Evolutionary conservation across 129 eudicot species (phyloP).

Genomic region (Flaveria brownii): DNA sequence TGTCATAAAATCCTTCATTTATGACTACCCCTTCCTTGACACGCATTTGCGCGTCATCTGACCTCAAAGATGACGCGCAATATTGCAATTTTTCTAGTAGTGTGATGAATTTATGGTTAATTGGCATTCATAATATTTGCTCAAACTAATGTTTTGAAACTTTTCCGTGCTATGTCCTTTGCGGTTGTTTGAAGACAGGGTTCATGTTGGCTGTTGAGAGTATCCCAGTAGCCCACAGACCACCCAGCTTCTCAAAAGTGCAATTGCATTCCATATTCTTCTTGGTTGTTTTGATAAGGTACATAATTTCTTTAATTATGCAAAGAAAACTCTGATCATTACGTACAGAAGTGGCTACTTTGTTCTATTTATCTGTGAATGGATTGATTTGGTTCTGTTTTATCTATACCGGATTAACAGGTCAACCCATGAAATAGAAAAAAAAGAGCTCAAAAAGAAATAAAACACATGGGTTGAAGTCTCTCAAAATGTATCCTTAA

Average conservation of each 20-base stretch:
- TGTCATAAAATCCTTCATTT: too few relatives aligned
- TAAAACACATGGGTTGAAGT: not conserved
- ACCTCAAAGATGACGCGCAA: too few relatives aligned
- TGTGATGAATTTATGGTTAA: not conserved
- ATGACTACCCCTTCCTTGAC: too few relatives aligned
- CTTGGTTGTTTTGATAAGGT: conserved; percentile 61
- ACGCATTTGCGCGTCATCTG: too few relatives aligned
- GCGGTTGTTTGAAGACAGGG: conserved; percentile 43
- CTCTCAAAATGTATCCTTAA: not conserved
- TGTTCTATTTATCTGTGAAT: not conserved
- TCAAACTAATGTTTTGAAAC: not conserved
- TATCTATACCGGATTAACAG: too few relatives aligned
- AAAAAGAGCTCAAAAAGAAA: not conserved
- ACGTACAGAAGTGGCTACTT: not conserved
- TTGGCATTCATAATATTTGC: not conserved
- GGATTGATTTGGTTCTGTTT: not conserved
- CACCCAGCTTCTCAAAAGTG: conserved; percentile 65
- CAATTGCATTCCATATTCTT: conserved; percentile 60
- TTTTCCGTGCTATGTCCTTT: not conserved
- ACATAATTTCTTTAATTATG: not conserved
- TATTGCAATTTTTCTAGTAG: too few relatives aligned
- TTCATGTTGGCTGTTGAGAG: conserved; percentile 76
- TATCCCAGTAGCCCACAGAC: conserved; percentile 51
- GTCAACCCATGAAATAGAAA: not conserved
- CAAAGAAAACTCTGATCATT: not conserved